Evolutionary conservation across 1,139 yeast species (phyloP), one percentile per base, ranked within the genome.

Genomic region (Yamadazyma songkhlaensis): DNA sequence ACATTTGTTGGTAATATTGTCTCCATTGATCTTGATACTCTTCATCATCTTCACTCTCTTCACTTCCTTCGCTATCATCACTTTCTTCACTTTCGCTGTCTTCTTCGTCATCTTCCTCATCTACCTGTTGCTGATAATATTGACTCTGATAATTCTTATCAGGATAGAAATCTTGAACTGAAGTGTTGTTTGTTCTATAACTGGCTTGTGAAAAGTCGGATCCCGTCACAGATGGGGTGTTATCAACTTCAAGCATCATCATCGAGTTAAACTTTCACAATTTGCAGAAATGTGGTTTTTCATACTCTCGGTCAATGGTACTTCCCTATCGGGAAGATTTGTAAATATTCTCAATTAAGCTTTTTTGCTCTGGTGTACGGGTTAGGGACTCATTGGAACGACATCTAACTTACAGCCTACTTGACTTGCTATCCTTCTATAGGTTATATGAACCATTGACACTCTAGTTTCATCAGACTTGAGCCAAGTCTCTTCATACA

Each of bases 181-280:
- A 62, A 4, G 71, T 62, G 38, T 57, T 51, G 28, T 66, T 63
- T 5, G 70, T 61, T 25, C 58, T 62, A 21, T 68, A 64, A 20
- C 58, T 60, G 15, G 57, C 49, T 24, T 59, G 47, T 61, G 59
- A 63, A 34, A 64, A 59, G 23, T 64, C 70, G 43, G 64, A 57
- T 7, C 60, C 65, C 34, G 53, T 52, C 23, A 53, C 45, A n/a
- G 67, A 47, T 6, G 38, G 37, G 25, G 39, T 37, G 14, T 42
- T 25, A 12, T 37, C 37, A 12, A 37, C 27, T 26, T 32, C 36
- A 11, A 33, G 10, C 40, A 37, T 36, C 12, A 17, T 11, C 9
- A 17, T 28, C 13, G 6, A 12, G 21, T 12, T 13, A 28, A 11
- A 6, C n/a, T 28, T 28, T 9, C 9, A n/a, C 11, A 27, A n/a